A percentile compares a stretch with the other conserved stretches of the same genome.
Conservation (phyloP, 2,329 filamentous ascomycete species). For the Fusarium anthophilum region DNA sequence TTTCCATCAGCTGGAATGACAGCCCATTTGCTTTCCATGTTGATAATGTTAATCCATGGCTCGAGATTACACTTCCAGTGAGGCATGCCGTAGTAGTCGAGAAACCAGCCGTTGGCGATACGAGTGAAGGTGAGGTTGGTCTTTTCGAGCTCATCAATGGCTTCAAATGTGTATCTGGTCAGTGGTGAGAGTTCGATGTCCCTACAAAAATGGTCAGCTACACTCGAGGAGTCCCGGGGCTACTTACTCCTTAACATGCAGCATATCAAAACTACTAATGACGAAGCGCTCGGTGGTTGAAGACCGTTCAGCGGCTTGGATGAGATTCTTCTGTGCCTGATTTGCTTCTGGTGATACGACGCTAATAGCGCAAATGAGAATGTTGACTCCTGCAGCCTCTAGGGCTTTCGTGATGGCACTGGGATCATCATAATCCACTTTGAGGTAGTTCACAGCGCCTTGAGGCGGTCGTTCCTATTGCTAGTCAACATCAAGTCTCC, state of each 20-base stretch:
- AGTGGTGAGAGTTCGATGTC: conserved; percentile 32
- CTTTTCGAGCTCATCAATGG: conserved; percentile 23
- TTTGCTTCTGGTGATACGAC: conserved; percentile 25
- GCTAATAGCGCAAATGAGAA: conserved; percentile 35
- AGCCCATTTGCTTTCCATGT: conserved; percentile 38
- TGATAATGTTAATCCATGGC: conserved; percentile 39
- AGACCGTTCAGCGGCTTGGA: conserved; percentile 20
- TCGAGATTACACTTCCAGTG: conserved; percentile 29
- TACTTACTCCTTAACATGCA: conserved; percentile 30
- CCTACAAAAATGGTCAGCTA: neutral
- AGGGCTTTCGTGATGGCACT: neutral
- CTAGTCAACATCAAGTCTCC: rapidly evolving
- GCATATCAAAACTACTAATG: conserved; percentile 36
- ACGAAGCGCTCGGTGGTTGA: conserved; percentile 20
- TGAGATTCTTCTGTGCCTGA: conserved; percentile 29
- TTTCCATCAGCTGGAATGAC: conserved; percentile 25
- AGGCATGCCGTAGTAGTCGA: conserved; percentile 43
- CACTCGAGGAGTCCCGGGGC: rapidly evolving
- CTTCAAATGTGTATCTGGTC: conserved; percentile 36
- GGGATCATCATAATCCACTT: conserved; percentile 11
- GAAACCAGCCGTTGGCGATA: conserved; percentile 36
- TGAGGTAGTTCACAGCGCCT: conserved; percentile 5
- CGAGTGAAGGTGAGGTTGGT: conserved; percentile 24
- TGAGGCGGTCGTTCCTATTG: neutral
- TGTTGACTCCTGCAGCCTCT: conserved; percentile 7